A percentile compares a stretch with the other conserved stretches of the same genome.
These are phyloP conservation scores for Buddleja alternifolia DNA, from an alignment of 257 asterid species.

Conservation along the genomic window DNA sequence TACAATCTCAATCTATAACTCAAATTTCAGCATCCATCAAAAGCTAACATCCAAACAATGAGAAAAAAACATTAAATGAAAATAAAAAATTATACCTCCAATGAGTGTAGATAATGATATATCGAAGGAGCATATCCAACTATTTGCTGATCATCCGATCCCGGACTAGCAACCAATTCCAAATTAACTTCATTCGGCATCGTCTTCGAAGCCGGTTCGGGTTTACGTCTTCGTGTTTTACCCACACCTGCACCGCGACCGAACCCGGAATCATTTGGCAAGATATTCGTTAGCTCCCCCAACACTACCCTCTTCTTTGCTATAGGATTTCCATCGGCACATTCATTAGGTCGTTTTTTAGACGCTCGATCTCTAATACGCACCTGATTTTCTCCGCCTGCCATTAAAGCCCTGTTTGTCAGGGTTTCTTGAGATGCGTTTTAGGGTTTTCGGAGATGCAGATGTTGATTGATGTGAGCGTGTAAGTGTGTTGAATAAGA, in stretches of 20 bases:
- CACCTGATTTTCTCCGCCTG: constrained; percentile 33
- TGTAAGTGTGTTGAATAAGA: not conserved
- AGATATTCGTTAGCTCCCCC: constrained; percentile 65
- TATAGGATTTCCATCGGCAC: constrained; percentile 33
- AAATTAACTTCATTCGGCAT: constrained; percentile 23
- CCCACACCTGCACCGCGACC: constrained; percentile 25
- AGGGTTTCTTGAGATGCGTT: not conserved
- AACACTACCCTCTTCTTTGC: constrained; percentile 60
- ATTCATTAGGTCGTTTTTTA: constrained; percentile 46
- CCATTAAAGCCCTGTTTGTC: constrained; percentile 41
- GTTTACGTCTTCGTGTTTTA: constrained; percentile 27
- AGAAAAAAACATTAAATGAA: not conserved
- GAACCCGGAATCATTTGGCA: constrained; percentile 23
- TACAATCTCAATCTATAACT: not conserved
- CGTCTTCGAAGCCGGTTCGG: constrained; percentile 28
- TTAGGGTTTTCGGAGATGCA: constrained; percentile 33
- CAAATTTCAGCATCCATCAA: not conserved
- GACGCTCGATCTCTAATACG: constrained; percentile 31
- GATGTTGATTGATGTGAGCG: not conserved
- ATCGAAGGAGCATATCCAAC: constrained; percentile 54
- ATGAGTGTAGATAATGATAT: constrained; percentile 62
- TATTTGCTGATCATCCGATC: constrained; percentile 38
- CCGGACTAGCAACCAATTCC: constrained; percentile 39
- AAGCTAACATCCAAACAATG: not conserved
- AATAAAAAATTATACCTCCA: constrained; percentile 58